phyloP scores from a whole-genome alignment of 257 asterid species.

The Nicotiana tabacum region DNA sequence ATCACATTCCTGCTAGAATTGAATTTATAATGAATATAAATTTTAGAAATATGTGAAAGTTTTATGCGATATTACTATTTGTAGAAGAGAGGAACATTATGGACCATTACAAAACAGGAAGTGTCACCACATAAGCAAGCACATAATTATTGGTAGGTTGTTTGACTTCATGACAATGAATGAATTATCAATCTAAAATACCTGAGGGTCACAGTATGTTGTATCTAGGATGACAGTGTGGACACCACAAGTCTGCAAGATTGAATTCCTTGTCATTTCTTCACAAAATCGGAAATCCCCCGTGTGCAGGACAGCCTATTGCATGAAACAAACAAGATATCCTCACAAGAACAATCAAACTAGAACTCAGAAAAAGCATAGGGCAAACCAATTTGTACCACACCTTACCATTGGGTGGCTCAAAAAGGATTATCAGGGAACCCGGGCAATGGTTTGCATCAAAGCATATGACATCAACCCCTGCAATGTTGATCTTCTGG shows the following conservation, averaged over 20 bases:
- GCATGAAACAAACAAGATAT: conserved; percentile 13
- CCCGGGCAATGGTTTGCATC: conserved; percentile 99
- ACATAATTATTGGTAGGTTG: neutral
- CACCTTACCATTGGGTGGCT: conserved; percentile 85
- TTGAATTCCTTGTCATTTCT: conserved; percentile 50
- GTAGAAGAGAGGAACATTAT: too few relatives aligned
- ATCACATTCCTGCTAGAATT: too few relatives aligned
- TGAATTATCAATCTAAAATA: conserved; percentile 13
- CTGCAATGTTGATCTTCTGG: conserved; percentile 69
- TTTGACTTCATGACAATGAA: neutral
- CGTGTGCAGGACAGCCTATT: conserved; percentile 84
- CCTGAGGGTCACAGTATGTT: conserved; percentile 91
- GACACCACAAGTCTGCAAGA: conserved; percentile 49
- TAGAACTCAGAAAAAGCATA: neutral
- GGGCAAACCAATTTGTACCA: conserved; percentile 14
- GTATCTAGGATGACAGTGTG: conserved; percentile 91
- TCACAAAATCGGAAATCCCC: conserved; percentile 88
- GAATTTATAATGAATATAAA: too few relatives aligned
- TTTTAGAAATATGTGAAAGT: too few relatives aligned
- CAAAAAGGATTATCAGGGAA: conserved; percentile 77
- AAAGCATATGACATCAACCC: conserved; percentile 70
- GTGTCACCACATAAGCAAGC: neutral
- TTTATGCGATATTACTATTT: too few relatives aligned
- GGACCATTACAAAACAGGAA: too few relatives aligned
- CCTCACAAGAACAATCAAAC: conserved; percentile 12